Conservation (phyloP, 2,329 filamentous ascomycete species). For the Neonectria hederae region DNA sequence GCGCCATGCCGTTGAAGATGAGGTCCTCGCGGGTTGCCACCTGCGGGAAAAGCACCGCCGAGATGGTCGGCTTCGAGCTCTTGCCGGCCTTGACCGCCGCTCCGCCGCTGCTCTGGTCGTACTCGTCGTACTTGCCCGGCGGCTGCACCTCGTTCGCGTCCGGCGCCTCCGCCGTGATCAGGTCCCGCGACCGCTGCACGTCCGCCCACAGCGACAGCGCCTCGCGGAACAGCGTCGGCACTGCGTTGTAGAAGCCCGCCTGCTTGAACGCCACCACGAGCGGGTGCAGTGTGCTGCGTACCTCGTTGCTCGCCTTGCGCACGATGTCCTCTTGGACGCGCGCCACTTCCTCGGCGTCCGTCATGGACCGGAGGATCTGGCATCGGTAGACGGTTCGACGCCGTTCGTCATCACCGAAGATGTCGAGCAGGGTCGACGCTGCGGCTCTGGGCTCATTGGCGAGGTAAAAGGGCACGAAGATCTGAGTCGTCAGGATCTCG, state of each 20-base stretch:
- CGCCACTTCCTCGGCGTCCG: constrained; percentile 31
- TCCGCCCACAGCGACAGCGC: constrained; percentile 38
- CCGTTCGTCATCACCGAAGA: constrained; percentile 39
- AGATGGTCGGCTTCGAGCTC: constrained; percentile 12
- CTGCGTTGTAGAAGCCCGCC: constrained; percentile 37
- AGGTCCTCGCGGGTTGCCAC: constrained; percentile 36
- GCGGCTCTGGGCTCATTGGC: constrained; percentile 24
- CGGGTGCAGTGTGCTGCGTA: constrained; percentile 31
- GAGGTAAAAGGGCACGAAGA: constrained; percentile 46
- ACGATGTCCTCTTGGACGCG: constrained; percentile 38
- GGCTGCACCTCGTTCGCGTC: constrained; percentile 32
- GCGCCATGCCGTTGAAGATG: constrained; percentile 37
- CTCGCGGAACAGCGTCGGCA: constrained; percentile 38
- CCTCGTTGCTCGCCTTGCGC: constrained; percentile 39
- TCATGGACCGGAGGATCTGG: constrained; percentile 39
- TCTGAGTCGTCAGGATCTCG: constrained; percentile 34
- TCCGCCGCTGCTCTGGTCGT: constrained; percentile 15
- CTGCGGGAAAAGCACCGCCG: constrained; percentile 41
- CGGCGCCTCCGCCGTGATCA: constrained; percentile 37
- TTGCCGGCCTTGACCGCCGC: constrained; percentile 4
- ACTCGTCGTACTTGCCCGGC: constrained; percentile 35
- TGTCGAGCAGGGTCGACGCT: constrained; percentile 33
- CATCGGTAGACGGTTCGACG: constrained; percentile 42
- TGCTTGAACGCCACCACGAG: constrained; percentile 39
- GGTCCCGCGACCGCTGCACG: constrained; percentile 40